These are phyloP conservation scores for Penicillium frequentans DNA, from an alignment of 2,329 filamentous ascomycete genomes.

Conservation along the genomic window DNA sequence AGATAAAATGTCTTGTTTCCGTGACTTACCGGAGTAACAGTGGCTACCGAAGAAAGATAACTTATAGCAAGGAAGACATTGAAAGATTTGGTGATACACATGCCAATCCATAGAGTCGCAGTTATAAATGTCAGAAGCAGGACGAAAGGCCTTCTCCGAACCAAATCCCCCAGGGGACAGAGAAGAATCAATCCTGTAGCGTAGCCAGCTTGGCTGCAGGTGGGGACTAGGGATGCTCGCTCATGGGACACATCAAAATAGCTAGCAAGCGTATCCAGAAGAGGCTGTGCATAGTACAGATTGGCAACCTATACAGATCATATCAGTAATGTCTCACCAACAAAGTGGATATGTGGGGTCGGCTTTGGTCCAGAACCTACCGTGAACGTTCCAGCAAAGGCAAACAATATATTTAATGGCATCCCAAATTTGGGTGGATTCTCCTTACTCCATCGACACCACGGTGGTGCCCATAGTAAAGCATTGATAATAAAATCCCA, in stretches of 20 bases:
- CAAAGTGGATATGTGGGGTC: not conserved
- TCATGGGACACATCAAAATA: conserved; percentile 72
- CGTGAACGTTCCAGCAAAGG: conserved; percentile 46
- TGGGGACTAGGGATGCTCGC: conserved; percentile 66
- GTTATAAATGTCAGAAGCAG: conserved; percentile 67
- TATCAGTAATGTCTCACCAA: not conserved
- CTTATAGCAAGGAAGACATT: conserved; percentile 66
- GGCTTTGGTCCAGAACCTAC: conserved; percentile 8
- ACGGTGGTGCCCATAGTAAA: conserved; percentile 61
- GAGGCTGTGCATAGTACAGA: conserved; percentile 78
- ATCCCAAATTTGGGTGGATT: conserved; percentile 69
- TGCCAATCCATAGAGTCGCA: conserved; percentile 65
- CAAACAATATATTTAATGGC: conserved; percentile 69
- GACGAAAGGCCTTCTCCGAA: conserved; percentile 69
- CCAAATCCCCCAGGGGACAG: conserved; percentile 70
- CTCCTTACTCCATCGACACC: conserved; percentile 67
- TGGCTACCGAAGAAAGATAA: conserved; percentile 73
- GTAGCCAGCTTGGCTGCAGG: conserved; percentile 77
- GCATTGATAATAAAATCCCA: conserved; percentile 12
- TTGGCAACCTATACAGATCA: conserved; percentile 63
- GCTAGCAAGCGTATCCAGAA: conserved; percentile 70
- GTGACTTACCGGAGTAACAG: conserved; percentile 63
- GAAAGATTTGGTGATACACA: conserved; percentile 69
- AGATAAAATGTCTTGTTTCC: not conserved
- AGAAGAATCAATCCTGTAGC: conserved; percentile 71